phyloP scores from a whole-genome alignment of 2,329 filamentous ascomycete genomes.

The Neofusicoccum parvum region DNA sequence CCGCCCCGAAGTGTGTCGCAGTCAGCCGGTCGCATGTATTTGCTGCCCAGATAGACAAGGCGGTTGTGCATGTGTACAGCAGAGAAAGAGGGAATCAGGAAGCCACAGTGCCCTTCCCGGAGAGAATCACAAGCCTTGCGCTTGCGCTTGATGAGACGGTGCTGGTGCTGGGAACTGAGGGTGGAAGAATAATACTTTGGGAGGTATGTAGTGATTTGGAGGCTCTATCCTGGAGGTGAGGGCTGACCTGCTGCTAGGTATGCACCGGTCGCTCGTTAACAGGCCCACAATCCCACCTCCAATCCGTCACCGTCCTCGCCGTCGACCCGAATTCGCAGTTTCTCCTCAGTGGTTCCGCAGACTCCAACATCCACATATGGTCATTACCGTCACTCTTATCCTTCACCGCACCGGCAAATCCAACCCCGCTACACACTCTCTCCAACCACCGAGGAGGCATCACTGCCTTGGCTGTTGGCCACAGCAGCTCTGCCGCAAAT shows the following conservation, averaged over 20 bases:
- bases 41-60: constrained; percentile 87
- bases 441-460: constrained; percentile 76
- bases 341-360: constrained; percentile 76
- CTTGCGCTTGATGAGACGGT: constrained; percentile 69
- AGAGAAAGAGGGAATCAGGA: constrained; percentile 84
- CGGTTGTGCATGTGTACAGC: constrained; percentile 90
- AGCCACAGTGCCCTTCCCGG: constrained; percentile 82
- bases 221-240: constrained; percentile 38
- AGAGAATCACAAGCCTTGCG: constrained; percentile 78
- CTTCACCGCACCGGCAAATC: constrained; percentile 52
- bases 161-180: constrained; percentile 77
- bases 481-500: constrained; percentile 72
- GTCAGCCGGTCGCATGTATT: constrained; percentile 83
- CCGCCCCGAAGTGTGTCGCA: constrained; percentile 76
- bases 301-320: constrained; percentile 75
- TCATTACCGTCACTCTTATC: constrained; percentile 74
- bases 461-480: constrained; percentile 63
- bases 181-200: constrained; percentile 87
- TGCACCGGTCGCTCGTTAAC: constrained; percentile 75
- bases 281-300: constrained; percentile 76
- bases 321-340: constrained; percentile 71
- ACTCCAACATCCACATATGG: constrained; percentile 93
- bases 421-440: constrained; percentile 74
- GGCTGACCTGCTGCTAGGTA: constrained; percentile 51
- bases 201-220: constrained; percentile 63